phyloP scores from a whole-genome alignment of 805 yeast species.

The Candida boleticola region DNA sequence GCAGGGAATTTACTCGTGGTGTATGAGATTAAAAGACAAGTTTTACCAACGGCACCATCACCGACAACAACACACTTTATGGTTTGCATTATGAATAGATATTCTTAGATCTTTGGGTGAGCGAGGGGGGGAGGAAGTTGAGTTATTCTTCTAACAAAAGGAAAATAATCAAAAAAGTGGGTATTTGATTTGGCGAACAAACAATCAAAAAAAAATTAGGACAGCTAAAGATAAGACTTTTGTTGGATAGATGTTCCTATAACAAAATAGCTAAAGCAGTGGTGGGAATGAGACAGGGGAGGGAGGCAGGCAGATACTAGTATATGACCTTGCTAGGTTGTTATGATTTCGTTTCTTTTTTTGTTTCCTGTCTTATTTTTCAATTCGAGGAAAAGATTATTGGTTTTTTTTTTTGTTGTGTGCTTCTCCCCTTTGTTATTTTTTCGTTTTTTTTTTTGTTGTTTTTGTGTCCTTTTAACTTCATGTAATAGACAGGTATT shows the following conservation, averaged over 20 bases:
- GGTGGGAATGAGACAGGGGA: no score
- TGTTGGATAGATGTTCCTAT: no score
- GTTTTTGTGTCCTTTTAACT: background rate
- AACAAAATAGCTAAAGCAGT: no score
- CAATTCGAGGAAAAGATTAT: background rate
- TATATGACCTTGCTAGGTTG: no score
- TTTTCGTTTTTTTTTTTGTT: background rate
- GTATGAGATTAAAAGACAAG: conserved; percentile 92
- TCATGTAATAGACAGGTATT: background rate
- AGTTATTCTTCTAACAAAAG: background rate
- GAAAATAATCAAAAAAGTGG: no score
- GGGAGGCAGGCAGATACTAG: no score
- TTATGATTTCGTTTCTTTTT: no score
- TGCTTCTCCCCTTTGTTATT: background rate
- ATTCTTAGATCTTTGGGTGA: background rate
- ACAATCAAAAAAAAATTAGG: no score
- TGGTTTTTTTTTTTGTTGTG: conserved; percentile 2
- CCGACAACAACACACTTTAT: conserved; percentile 98
- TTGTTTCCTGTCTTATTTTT: no score
- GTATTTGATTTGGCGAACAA: no score
- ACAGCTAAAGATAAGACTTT: no score
- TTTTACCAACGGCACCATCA: conserved; percentile 99
- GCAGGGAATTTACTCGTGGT: conserved; percentile 97
- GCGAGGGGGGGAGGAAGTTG: background rate
- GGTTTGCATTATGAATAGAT: conserved; percentile 48